These are phyloP conservation scores for Thielaviopsis populi DNA, from an alignment of 2,329 filamentous ascomycete genomes.

Conservation along the genomic window DNA sequence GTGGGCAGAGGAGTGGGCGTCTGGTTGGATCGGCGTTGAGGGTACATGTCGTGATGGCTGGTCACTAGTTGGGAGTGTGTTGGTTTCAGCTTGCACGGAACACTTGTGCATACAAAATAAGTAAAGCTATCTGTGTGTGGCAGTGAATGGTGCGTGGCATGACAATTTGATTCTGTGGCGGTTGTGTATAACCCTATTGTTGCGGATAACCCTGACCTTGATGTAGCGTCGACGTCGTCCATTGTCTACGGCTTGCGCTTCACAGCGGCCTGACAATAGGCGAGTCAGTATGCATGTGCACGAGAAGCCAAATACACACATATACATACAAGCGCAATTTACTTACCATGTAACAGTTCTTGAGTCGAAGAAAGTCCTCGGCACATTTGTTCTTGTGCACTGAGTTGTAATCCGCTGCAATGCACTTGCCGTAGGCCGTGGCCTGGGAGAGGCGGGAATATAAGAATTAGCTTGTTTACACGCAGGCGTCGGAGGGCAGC, in stretches of 20 bases:
- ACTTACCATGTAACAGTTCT: slow-evolving; percentile 68
- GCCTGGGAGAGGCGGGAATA: slow-evolving; percentile 38
- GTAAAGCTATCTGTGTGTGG: no score
- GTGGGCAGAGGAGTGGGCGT: no score
- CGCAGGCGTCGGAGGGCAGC: neutral
- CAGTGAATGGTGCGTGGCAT: no score
- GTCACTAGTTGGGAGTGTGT: no score
- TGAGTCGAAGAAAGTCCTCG: slow-evolving; percentile 69
- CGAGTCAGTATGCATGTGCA: neutral
- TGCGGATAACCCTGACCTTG: neutral
- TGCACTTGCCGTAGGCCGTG: slow-evolving; percentile 76
- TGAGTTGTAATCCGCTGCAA: slow-evolving; percentile 77
- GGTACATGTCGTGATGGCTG: no score
- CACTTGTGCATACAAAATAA: no score
- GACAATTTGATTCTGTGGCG: no score
- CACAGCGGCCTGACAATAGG: neutral
- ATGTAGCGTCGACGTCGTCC: neutral
- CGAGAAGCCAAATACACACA: neutral
- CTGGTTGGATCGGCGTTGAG: no score
- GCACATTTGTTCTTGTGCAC: slow-evolving; percentile 83
- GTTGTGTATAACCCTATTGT: neutral
- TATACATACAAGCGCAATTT: neutral
- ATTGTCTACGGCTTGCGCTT: slow-evolving; percentile 3
- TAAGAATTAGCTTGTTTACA: no score
- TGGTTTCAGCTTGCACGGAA: no score